Evolutionary conservation across 2,329 filamentous ascomycete species (phyloP).

Genomic region (Trichoderma koningiopsis): DNA sequence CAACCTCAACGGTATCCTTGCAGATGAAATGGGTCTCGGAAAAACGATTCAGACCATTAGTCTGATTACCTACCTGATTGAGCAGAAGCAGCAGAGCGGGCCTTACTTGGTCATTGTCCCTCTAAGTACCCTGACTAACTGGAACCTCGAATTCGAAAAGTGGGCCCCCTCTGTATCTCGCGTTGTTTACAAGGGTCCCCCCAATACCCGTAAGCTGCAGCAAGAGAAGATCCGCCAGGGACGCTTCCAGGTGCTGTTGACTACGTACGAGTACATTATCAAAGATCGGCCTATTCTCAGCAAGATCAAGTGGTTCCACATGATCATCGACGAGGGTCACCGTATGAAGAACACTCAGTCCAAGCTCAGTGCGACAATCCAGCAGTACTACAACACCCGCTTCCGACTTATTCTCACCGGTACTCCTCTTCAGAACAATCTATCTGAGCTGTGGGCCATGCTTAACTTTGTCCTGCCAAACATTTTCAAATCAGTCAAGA

Average conservation of each 20-base stretch:
- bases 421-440: conserved; percentile 95
- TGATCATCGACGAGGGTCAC: conserved; percentile 99
- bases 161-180: conserved; percentile 88
- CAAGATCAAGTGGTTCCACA: conserved; percentile 99
- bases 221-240: conserved; percentile 94
- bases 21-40: conserved; percentile 99
- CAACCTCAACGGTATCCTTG: conserved; percentile 97
- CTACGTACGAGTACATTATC: conserved; percentile 99
- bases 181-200: conserved; percentile 96
- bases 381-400: conserved; percentile 90
- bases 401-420: conserved; percentile 97
- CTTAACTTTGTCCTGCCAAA: conserved; percentile 97
- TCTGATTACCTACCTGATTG: conserved; percentile 94
- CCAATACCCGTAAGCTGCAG: conserved; percentile 81
- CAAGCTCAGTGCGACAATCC: conserved; percentile 92
- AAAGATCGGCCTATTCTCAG: conserved; percentile 93
- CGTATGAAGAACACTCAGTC: conserved; percentile 99
- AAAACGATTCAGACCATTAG: conserved; percentile 99
- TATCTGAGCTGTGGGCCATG: conserved; percentile 94
- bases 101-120: conserved; percentile 97
- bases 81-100: conserved; percentile 87
- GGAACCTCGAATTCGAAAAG: conserved; percentile 98
- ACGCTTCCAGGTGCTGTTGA: conserved; percentile 92
- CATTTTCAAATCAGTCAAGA: conserved; percentile 99
- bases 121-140: conserved; percentile 95